Conservation (phyloP, 805 yeast genomes). For the Tetrapisispora iriomotensis region DNA sequence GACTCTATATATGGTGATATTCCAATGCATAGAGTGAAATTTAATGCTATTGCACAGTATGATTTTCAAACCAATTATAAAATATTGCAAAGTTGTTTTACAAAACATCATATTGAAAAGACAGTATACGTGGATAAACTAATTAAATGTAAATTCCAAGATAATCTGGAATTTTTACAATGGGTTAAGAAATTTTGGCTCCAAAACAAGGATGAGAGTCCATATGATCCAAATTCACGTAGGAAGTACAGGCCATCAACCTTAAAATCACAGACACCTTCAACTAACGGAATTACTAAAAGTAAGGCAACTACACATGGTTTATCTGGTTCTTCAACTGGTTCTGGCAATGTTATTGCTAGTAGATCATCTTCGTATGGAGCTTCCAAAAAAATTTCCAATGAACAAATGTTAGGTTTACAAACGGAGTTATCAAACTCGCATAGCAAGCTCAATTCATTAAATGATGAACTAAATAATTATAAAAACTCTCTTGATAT, state of each 20-base stretch:
- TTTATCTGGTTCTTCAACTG: background rate
- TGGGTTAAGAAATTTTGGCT: slow-evolving; percentile 84
- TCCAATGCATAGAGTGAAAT: slow-evolving; percentile 70
- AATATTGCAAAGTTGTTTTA: slow-evolving; percentile 72
- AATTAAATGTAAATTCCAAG: slow-evolving; percentile 84
- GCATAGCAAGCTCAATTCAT: slow-evolving; percentile 29
- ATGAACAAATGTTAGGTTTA: slow-evolving; percentile 22
- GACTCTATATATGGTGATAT: slow-evolving; percentile 78
- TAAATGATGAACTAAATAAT: slow-evolving; percentile 42
- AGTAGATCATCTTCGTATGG: slow-evolving; percentile 21
- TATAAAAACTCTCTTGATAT: slow-evolving; percentile 51
- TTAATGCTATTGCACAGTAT: slow-evolving; percentile 59
- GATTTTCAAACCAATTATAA: slow-evolving; percentile 77
- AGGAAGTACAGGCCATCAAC: slow-evolving; percentile 32
- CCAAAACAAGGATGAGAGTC: slow-evolving; percentile 57
- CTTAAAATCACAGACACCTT: slow-evolving; percentile 3
- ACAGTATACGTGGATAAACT: slow-evolving; percentile 72
- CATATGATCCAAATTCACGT: slow-evolving; percentile 60
- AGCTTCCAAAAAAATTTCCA: slow-evolving; percentile 16
- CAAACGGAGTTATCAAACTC: slow-evolving; percentile 42
- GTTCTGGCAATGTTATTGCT: too few species aligned
- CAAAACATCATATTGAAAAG: slow-evolving; percentile 58
- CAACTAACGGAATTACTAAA: slow-evolving; percentile 16
- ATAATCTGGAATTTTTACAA: slow-evolving; percentile 86
- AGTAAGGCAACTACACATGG: background rate